These are phyloP conservation scores for Podaxis mareebaensis DNA, from an alignment of 768 basidiomycete genomes.

Conservation along the genomic window DNA sequence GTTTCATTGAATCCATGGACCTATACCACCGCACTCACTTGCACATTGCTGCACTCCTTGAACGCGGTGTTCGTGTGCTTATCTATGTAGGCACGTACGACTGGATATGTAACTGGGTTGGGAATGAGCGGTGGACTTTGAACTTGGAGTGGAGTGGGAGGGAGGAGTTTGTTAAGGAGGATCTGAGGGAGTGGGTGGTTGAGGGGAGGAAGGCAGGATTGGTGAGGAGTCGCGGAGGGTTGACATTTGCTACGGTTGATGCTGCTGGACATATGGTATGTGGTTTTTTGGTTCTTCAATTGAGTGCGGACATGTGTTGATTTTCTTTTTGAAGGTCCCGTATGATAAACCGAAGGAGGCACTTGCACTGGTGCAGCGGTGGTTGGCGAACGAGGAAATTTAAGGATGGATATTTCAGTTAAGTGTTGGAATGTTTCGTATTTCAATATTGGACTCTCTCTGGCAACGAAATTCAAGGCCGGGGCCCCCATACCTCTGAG, in stretches of 20 bases:
- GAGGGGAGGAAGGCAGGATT: conserved; percentile 44
- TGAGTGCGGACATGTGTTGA: background rate
- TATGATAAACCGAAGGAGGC: conserved; percentile 62
- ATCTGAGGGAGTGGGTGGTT: conserved; percentile 60
- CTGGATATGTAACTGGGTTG: conserved; percentile 77
- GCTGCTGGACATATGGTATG: conserved; percentile 74
- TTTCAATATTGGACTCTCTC: background rate
- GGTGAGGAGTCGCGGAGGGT: conserved; percentile 41
- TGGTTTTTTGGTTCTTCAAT: conserved; percentile 9
- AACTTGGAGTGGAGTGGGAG: conserved; percentile 72
- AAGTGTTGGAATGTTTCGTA: background rate
- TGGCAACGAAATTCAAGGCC: background rate
- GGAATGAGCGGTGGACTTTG: conserved; percentile 72
- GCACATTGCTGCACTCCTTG: conserved; percentile 68
- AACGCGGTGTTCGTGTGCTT: conserved; percentile 69
- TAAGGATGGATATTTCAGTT: background rate
- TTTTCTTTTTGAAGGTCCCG: conserved; percentile 40
- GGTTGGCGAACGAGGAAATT: conserved; percentile 36
- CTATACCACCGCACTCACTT: conserved; percentile 43
- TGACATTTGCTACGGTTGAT: conserved; percentile 65
- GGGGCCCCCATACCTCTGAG: too few relatives aligned
- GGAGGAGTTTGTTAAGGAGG: conserved; percentile 37
- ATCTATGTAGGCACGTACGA: conserved; percentile 73
- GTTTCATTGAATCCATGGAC: conserved; percentile 52
- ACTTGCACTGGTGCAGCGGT: conserved; percentile 48